phyloP scores from a whole-genome alignment of 2,329 filamentous ascomycete genomes.

The Microthyrium microscopicum region DNA sequence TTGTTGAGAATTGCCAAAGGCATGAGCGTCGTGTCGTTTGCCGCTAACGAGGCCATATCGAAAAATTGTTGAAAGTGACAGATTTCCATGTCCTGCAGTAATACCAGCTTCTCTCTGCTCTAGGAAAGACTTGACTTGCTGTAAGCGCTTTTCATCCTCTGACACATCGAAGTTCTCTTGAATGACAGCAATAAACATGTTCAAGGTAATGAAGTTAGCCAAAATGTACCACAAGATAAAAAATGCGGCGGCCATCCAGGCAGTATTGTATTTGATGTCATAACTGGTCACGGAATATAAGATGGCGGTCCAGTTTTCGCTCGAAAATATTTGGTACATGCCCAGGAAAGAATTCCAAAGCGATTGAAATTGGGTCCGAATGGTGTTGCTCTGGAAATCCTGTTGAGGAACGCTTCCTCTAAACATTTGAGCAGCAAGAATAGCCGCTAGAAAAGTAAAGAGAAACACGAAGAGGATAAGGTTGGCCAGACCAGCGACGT shows the following conservation, averaged over 20 bases:
- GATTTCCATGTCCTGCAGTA: constrained; percentile 34
- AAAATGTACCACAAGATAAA: constrained; percentile 93
- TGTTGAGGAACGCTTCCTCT: constrained; percentile 60
- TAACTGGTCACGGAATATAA: constrained; percentile 66
- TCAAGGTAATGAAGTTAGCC: constrained; percentile 86
- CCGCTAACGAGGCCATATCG: constrained; percentile 43
- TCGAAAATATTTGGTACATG: constrained; percentile 95
- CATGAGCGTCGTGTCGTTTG: constrained; percentile 61
- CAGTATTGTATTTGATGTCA: constrained; percentile 48
- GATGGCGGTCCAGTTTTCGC: constrained; percentile 86
- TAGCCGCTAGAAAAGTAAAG: constrained; percentile 82
- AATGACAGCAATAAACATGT: constrained; percentile 99
- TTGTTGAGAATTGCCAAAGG: constrained; percentile 79
- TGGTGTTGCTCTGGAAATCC: constrained; percentile 44
- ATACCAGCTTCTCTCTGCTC: constrained; percentile 72
- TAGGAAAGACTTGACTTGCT: constrained; percentile 90
- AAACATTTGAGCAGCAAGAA: constrained; percentile 86
- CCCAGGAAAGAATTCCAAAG: constrained; percentile 94
- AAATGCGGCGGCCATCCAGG: constrained; percentile 85
- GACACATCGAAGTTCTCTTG: constrained; percentile 98
- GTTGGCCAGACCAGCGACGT: constrained; percentile 81
- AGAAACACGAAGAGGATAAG: constrained; percentile 93
- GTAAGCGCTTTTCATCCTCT: constrained; percentile 90
- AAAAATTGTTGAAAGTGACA: constrained; percentile 52
- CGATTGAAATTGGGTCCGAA: constrained; percentile 63